Percentiles rank a stretch among this genome's conserved stretches.
phyloP scores from a whole-genome alignment of 140 eudicot species.

The Ambrosia hybrid region DNA sequence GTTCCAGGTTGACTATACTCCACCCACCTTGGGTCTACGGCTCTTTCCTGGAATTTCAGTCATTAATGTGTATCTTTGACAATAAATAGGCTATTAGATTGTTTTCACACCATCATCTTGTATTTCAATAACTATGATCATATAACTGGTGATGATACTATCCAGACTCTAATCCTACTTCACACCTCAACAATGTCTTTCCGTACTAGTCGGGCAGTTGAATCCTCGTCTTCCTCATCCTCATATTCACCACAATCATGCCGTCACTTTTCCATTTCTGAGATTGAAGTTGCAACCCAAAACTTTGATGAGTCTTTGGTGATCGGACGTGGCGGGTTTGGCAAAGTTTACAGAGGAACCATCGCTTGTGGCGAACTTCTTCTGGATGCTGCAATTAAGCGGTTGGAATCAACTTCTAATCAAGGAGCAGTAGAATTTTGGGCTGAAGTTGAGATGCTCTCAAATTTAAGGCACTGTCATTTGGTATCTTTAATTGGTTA shows the following conservation, averaged over 20 bases:
- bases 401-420: conserved; percentile 4
- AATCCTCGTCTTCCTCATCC: conserved; percentile 1
- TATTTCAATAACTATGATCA: too few relatives aligned
- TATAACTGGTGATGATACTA: too few relatives aligned
- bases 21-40: too few relatives aligned
- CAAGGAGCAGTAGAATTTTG: too few relatives aligned
- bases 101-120: too few relatives aligned
- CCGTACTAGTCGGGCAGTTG: neutral
- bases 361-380: conserved; percentile 13
- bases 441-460: too few relatives aligned
- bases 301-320: conserved; percentile 32
- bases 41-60: too few relatives aligned
- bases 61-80: too few relatives aligned
- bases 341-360: conserved; percentile 27
- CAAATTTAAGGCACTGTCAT: too few relatives aligned
- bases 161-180: neutral
- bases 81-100: too few relatives aligned
- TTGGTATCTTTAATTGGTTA: too few relatives aligned
- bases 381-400: conserved; percentile 28
- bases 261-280: conserved; percentile 31
- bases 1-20: too few relatives aligned
- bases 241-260: conserved; percentile 5
- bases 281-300: conserved; percentile 34
- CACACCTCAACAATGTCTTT: neutral
- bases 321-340: conserved; percentile 41